Percentiles rank a stretch among this genome's conserved stretches.
Conservation (phyloP, 2,329 filamentous ascomycete species). For the Calonectria honghensis region DNA sequence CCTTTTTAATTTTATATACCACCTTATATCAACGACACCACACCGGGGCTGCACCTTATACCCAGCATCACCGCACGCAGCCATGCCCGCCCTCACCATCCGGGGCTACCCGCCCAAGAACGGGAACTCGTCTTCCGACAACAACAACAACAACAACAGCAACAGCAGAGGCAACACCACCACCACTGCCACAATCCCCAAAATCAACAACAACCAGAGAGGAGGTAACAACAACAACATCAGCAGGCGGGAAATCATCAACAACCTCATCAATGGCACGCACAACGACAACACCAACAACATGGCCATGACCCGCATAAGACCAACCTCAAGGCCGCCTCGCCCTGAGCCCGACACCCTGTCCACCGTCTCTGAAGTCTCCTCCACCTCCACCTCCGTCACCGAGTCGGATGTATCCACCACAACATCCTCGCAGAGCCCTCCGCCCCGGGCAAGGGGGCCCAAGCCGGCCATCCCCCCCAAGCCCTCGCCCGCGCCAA, state of each 20-base stretch:
- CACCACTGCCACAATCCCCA: conserved; percentile 12
- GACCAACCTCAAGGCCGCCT: conserved; percentile 49
- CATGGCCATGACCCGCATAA: conserved; percentile 39
- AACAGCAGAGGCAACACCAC: conserved; percentile 25
- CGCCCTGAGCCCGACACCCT: conserved; percentile 49
- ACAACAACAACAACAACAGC: conserved; percentile 36
- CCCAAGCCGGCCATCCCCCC: conserved; percentile 21
- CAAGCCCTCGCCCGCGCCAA: conserved; percentile 30
- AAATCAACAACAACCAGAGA: conserved; percentile 39
- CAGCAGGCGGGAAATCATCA: conserved; percentile 34
- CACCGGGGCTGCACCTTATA: background rate
- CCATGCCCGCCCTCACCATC: conserved; percentile 53
- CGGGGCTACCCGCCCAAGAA: conserved; percentile 51
- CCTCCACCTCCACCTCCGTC: conserved; percentile 42
- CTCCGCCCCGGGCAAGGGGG: conserved; percentile 26
- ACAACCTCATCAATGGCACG: conserved; percentile 1
- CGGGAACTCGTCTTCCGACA: conserved; percentile 45
- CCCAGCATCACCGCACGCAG: conserved; percentile 26
- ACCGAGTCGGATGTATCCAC: conserved; percentile 33
- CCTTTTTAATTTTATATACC: background rate
- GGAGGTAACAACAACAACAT: conserved; percentile 38
- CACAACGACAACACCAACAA: conserved; percentile 25
- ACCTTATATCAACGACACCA: conserved; percentile 4
- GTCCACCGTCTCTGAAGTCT: conserved; percentile 54
- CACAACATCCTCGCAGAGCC: conserved; percentile 36